phyloP scores from a whole-genome alignment of 148 eudicot species.

The Camellia granthamiana region DNA sequence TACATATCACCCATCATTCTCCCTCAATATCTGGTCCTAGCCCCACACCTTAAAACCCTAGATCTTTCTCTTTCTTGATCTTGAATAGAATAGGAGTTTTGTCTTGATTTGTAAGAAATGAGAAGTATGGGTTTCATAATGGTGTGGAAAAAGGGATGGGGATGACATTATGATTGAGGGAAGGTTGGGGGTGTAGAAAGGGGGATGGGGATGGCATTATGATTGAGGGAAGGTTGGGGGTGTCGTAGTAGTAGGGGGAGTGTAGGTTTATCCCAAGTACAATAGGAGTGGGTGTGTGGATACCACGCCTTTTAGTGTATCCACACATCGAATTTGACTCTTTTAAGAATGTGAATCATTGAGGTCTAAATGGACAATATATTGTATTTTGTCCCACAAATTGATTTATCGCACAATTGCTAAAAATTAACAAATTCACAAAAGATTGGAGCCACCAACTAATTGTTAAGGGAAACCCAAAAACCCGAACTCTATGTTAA shows the following conservation, averaged over 20 bases:
- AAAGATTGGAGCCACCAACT: neutral
- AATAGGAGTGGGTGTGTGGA: neutral
- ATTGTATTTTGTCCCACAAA: neutral
- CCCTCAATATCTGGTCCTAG: neutral
- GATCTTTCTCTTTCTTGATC: neutral
- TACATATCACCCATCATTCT: neutral
- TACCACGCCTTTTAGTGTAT: neutral
- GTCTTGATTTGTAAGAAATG: neutral
- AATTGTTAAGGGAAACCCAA: neutral
- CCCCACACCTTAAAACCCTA: neutral
- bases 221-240: neutral
- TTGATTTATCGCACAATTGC: neutral
- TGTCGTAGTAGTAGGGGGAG: neutral
- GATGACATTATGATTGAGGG: neutral
- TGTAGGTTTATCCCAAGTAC: neutral
- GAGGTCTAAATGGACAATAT: neutral
- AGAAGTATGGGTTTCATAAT: neutral
- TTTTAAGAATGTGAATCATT: neutral
- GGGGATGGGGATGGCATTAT: neutral
- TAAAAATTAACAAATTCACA: neutral
- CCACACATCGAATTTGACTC: neutral
- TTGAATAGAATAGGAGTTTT: no score
- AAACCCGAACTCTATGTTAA: neutral
- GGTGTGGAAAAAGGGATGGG: neutral
- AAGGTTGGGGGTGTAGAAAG: neutral